Evolutionary conservation across 2,329 filamentous ascomycete genomes (phyloP).

Genomic region (Penicillium sp.): DNA sequence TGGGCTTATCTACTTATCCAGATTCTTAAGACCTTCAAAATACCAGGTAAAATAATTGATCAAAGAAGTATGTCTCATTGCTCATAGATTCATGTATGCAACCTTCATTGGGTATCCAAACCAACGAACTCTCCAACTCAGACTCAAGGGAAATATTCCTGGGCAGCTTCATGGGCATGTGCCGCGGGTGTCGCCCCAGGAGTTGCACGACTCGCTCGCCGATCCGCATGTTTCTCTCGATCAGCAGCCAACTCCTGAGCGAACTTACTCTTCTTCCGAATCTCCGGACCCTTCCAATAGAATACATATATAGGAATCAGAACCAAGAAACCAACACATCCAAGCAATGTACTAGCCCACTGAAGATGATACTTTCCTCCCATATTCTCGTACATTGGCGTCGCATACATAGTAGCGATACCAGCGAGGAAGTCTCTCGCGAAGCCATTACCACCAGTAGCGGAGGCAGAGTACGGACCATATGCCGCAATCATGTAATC

Average conservation of each 20-base stretch:
- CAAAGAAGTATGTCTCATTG: neutral
- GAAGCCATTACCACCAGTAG: conserved; percentile 75
- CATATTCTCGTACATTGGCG: conserved; percentile 61
- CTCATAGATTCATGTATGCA: neutral
- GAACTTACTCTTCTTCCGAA: conserved; percentile 44
- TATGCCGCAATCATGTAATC: conserved; percentile 78
- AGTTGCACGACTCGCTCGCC: conserved; percentile 10
- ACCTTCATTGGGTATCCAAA: neutral
- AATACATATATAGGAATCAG: conserved; percentile 57
- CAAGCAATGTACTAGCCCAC: conserved; percentile 57
- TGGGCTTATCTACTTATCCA: neutral
- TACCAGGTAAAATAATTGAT: neutral
- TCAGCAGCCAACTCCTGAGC: conserved; percentile 24
- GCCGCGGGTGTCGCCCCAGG: neutral
- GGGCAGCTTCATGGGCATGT: neutral
- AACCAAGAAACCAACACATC: conserved; percentile 51
- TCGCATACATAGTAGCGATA: conserved; percentile 67
- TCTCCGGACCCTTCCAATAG: conserved; percentile 57
- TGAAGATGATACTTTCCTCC: conserved; percentile 48
- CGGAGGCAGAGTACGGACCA: conserved; percentile 71
- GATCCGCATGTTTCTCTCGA: conserved; percentile 13
- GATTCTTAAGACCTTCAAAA: neutral
- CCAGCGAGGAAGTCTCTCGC: conserved; percentile 73
- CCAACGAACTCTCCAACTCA: neutral
- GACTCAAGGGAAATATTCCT: neutral